phyloP scores from a whole-genome alignment of 78 protist species.

The Cavenderia fasciculata region DNA sequence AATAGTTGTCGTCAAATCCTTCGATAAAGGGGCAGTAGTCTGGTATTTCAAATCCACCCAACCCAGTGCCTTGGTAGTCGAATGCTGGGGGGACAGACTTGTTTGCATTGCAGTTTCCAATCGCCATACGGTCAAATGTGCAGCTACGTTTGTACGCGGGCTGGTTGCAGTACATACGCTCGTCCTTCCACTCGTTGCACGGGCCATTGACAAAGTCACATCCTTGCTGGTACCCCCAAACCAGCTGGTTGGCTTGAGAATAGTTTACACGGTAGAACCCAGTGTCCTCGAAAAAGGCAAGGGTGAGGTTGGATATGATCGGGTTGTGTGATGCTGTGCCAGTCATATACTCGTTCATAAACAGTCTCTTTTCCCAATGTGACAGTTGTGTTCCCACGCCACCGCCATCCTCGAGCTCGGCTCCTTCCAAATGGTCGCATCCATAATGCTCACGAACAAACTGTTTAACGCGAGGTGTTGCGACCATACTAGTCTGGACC shows the following conservation, averaged over 20 bases:
- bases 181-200: slow-evolving; percentile 34
- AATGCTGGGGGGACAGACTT: neutral
- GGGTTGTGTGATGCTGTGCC: slow-evolving; percentile 44
- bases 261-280: slow-evolving; percentile 46
- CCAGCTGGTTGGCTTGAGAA: neutral
- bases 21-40: slow-evolving; percentile 42
- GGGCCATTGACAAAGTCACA: slow-evolving; percentile 16
- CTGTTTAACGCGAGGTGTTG: slow-evolving; percentile 31
- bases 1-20: slow-evolving; percentile 18
- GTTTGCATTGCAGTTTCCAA: slow-evolving; percentile 1
- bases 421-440: slow-evolving; percentile 69
- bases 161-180: neutral
- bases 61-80: slow-evolving; percentile 4
- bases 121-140: slow-evolving; percentile 33
- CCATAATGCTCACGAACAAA: slow-evolving; percentile 32
- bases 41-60: slow-evolving; percentile 7
- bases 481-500: neutral
- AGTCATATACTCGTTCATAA: slow-evolving; percentile 75
- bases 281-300: slow-evolving; percentile 30
- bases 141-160: neutral
- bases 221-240: slow-evolving; percentile 68
- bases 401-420: slow-evolving; percentile 79
- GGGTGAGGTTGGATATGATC: slow-evolving; percentile 32
- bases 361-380: slow-evolving; percentile 81
- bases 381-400: slow-evolving; percentile 56